Conservation (phyloP, 495 filamentous ascomycete genomes). For the Lentithecium fluviatile region DNA sequence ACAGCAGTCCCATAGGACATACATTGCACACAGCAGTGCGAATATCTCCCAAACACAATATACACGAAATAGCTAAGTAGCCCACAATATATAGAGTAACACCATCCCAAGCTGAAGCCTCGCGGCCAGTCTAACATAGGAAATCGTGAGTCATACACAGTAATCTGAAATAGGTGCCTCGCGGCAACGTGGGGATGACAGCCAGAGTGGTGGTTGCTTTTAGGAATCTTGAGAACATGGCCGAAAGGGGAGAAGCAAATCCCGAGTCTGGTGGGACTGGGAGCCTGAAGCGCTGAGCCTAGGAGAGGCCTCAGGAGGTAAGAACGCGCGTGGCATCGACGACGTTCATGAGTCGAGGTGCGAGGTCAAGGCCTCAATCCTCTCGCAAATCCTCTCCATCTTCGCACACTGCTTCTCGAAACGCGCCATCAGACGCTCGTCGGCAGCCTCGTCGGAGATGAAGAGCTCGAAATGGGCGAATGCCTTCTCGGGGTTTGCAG, state of each 20-base stretch:
- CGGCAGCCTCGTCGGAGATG: constrained; percentile 51
- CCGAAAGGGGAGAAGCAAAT: background rate
- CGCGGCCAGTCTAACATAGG: constrained; percentile 24
- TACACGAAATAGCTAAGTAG: constrained; percentile 4
- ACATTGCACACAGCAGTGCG: too few species aligned
- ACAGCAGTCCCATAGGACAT: too few species aligned
- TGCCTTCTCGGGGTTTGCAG: constrained; percentile 58
- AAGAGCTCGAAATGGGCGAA: constrained; percentile 59
- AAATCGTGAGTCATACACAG: constrained; percentile 23
- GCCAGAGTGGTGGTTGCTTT: constrained; percentile 3
- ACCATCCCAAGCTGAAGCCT: constrained; percentile 15
- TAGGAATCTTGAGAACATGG: too few species aligned
- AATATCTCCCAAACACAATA: background rate
- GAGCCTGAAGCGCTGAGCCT: constrained; percentile 20
- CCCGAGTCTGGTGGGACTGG: background rate
- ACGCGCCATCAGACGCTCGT: constrained; percentile 26
- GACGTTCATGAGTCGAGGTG: constrained; percentile 22
- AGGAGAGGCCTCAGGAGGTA: background rate
- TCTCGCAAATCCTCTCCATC: constrained; percentile 24
- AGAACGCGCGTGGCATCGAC: background rate
- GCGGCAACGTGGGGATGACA: constrained; percentile 3
- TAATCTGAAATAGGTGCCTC: constrained; percentile 4
- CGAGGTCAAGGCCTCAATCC: constrained; percentile 29
- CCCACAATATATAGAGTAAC: constrained; percentile 4
- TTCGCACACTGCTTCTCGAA: constrained; percentile 33